A percentile compares a stretch with the other conserved stretches of the same genome.
Conservation (phyloP, 2,329 filamentous ascomycete genomes). For the Fusarium sarcochroum region DNA sequence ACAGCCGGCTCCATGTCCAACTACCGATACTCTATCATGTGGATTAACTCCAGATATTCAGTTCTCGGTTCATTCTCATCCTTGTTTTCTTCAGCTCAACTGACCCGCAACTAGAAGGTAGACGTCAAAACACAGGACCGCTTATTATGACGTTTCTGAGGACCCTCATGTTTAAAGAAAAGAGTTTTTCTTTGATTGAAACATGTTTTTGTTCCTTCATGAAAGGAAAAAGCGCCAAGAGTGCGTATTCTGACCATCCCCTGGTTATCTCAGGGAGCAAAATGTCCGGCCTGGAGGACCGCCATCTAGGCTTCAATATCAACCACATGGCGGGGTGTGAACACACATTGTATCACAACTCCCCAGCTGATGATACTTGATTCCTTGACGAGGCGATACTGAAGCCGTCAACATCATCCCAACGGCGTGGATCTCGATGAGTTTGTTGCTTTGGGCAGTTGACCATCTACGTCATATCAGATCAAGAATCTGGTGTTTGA, state of each 20-base stretch:
- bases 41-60: conserved; percentile 12
- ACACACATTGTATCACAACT: background rate
- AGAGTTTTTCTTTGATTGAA: background rate
- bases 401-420: conserved; percentile 16
- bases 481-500: conserved; percentile 21
- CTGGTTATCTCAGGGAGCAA: conserved; percentile 26
- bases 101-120: conserved; percentile 13
- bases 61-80: conserved; percentile 4
- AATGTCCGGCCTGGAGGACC: conserved; percentile 21
- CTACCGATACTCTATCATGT: conserved; percentile 14
- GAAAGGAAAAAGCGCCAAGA: background rate
- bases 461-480: conserved; percentile 35
- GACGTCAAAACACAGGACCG: conserved; percentile 13
- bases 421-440: conserved; percentile 30
- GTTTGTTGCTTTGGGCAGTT: background rate
- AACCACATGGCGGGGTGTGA: conserved; percentile 1
- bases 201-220: background rate
- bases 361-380: conserved; percentile 3
- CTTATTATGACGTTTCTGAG: conserved; percentile 31
- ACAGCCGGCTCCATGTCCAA: background rate
- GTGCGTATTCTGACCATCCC: background rate
- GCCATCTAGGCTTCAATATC: background rate
- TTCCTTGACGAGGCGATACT: conserved; percentile 17
- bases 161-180: conserved; percentile 13
- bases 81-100: conserved; percentile 9